These are phyloP conservation scores for Sodiomyces alkalinus DNA, from an alignment of 2,329 filamentous ascomycete species.

Conservation along the genomic window DNA sequence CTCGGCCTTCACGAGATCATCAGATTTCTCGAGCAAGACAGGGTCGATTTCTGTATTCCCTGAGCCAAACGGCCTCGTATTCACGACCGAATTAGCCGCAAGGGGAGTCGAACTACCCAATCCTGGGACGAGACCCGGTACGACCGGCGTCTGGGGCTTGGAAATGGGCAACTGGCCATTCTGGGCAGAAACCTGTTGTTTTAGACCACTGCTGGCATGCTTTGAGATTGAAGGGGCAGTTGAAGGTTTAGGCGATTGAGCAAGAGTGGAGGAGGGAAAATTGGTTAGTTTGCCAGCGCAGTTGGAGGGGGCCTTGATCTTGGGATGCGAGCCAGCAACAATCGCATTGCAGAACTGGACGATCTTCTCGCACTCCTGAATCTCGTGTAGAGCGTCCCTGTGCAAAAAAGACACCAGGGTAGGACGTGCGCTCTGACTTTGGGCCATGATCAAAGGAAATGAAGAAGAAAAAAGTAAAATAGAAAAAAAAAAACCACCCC, in stretches of 20 bases:
- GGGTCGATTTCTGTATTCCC: conserved; percentile 60
- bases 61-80: conserved; percentile 25
- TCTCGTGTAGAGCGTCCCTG: conserved; percentile 38
- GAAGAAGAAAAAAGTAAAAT: too few species aligned
- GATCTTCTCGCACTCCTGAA: conserved; percentile 65
- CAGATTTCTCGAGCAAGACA: conserved; percentile 73
- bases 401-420: too few species aligned
- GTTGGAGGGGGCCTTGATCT: conserved; percentile 38
- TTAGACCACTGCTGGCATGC: not conserved
- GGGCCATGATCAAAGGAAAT: too few species aligned
- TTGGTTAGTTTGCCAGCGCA: conserved; percentile 10
- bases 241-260: too few species aligned
- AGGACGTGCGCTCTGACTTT: too few species aligned
- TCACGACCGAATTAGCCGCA: conserved; percentile 20
- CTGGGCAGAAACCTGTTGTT: conserved; percentile 7
- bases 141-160: not conserved
- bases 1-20: conserved; percentile 70
- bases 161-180: not conserved
- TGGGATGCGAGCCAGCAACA: conserved; percentile 58
- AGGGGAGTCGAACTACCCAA: conserved; percentile 9
- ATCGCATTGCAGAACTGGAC: conserved; percentile 68
- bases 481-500: too few species aligned
- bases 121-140: conserved; percentile 14
- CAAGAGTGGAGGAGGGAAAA: not conserved
- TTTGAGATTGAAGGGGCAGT: too few species aligned